Base-by-base conservation (phyloP, 306 rosid species). In the Acacia melanoxylon region DNA sequence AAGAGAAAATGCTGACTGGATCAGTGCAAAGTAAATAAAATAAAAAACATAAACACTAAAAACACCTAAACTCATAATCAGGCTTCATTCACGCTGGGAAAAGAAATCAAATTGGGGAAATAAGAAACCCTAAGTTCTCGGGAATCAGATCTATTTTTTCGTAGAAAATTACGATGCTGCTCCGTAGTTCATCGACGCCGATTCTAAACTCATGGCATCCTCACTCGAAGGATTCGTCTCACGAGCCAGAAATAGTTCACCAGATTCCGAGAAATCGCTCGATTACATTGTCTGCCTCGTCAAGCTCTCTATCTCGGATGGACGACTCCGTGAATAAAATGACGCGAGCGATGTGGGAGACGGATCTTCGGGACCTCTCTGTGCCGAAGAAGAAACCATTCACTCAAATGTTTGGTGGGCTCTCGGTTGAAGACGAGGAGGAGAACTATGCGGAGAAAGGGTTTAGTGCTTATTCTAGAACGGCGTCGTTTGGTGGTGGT, bases 171-270 rank as follows among this genome's bases (percentile, higher is more conserved):
- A 74, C 6, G 12, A 89, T 91, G 94, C 79, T 91, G 71, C 85
- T 91, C 2, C 86, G 92, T 84, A 91, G 88, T 72, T 83, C 89
- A 6, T 91, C 94, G 6, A 84, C 91, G 31, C 89, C 94, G 68
- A 40, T 87, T 37, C 86, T 90, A 17, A 87, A 88, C 77, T 89
- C 94, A 54, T 72, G 80, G 58, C 20, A 82, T 56, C 86, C 77
- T 14, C 89, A 81, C 45, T 76, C 89, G 6, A 86, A 84, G 48
- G 86, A 90, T 58, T 85, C 89, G 1, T 84, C 78, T 35, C 74
- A 71, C 3, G 94, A 90, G 46, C 62, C 62, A 2, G 94, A 88
- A 46, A 46, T 84, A 15, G 66, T 80, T 67, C 82, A 59, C 42
- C 91, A 81, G 48, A 80, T 85, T 67, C 85, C 85, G 2, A 81